A percentile compares a stretch with the other conserved stretches of the same genome.
phyloP scores from a whole-genome alignment of 495 filamentous ascomycete species.

The Eremomyces bilateralis region DNA sequence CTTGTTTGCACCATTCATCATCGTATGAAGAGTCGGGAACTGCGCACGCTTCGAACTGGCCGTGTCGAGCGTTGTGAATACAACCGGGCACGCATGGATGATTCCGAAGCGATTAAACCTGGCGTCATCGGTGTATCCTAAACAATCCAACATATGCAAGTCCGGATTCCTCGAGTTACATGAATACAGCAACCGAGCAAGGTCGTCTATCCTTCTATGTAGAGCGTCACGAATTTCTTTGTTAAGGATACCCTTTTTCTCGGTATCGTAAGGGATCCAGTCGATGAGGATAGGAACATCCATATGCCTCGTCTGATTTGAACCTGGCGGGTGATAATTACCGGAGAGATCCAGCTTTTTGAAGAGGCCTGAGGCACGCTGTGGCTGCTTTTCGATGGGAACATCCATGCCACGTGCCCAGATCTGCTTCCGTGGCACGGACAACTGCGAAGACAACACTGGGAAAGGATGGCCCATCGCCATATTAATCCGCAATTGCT shows the following conservation, averaged over 20 bases:
- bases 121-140: constrained; percentile 20
- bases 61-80: too few species aligned
- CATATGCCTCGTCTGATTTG: too few species aligned
- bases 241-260: too few species aligned
- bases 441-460: too few species aligned
- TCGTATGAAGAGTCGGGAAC: constrained; percentile 9
- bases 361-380: too few species aligned
- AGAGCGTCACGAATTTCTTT: constrained; percentile 14
- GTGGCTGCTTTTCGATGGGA: too few species aligned
- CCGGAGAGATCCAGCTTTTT: too few species aligned
- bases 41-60: too few species aligned
- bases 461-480: too few species aligned
- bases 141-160: constrained; percentile 18
- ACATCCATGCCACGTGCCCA: too few species aligned
- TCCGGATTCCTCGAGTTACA: constrained; percentile 18
- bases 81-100: constrained; percentile 12
- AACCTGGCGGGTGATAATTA: too few species aligned
- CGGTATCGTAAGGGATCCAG: constrained; percentile 18
- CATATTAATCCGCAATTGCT: constrained; percentile 20
- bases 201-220: constrained; percentile 18
- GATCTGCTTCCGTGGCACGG: too few species aligned
- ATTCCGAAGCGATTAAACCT: constrained; percentile 14
- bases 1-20: constrained; percentile 13
- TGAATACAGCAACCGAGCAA: constrained; percentile 19
- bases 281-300: constrained; percentile 19